Conservation (phyloP, 257 asterid genomes). For the Paulownia fortunei region DNA sequence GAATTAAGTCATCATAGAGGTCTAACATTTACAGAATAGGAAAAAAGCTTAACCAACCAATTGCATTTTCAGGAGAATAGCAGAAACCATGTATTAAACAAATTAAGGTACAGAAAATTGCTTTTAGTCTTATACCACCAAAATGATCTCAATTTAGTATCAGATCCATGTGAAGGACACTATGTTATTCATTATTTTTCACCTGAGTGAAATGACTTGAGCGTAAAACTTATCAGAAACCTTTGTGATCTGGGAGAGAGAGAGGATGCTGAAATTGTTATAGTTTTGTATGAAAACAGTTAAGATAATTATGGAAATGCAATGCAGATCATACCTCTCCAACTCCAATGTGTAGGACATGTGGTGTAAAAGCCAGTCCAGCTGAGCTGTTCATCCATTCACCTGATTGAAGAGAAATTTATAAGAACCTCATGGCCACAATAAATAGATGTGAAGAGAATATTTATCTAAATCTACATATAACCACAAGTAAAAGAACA, state of each 20-base stretch:
- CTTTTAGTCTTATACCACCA: not conserved
- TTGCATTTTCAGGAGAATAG: not conserved
- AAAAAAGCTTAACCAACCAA: not conserved
- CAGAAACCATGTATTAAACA: not conserved
- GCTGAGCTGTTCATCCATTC: slow-evolving; percentile 96
- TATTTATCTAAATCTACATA: not conserved
- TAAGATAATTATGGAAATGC: not conserved
- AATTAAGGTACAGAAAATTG: not conserved
- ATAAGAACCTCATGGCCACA: not conserved
- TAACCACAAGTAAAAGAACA: not conserved
- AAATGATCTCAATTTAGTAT: not conserved
- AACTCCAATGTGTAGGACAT: slow-evolving; percentile 56
- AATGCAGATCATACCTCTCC: slow-evolving; percentile 67
- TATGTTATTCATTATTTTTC: not conserved
- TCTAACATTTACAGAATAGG: not conserved
- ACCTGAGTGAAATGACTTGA: not conserved
- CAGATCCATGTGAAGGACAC: not conserved
- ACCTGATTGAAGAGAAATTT: slow-evolving; percentile 49
- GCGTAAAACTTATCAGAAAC: not conserved
- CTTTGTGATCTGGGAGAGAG: not conserved
- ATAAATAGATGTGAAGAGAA: not conserved
- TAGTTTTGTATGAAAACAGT: not conserved
- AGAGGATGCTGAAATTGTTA: not conserved
- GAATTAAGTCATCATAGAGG: not conserved
- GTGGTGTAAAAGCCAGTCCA: slow-evolving; percentile 89